Conservation (phyloP, 2,329 filamentous ascomycete species). For the Sporothrix mexicana region DNA sequence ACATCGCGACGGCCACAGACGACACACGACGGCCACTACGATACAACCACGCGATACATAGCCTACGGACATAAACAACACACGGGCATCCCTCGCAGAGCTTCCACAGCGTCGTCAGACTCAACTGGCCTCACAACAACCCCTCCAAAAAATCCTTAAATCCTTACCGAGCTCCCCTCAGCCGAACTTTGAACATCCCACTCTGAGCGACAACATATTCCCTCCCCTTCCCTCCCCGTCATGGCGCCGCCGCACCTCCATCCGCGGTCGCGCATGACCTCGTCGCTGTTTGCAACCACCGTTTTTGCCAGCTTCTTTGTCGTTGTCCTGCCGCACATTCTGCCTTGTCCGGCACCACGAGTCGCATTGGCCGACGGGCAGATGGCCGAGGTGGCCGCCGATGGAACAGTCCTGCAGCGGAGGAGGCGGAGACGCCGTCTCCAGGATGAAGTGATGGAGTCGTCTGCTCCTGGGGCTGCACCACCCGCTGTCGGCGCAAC, state of each 20-base stretch:
- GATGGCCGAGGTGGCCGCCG: constrained; percentile 51
- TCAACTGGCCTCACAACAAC: background rate
- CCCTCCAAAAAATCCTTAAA: background rate
- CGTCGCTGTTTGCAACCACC: constrained; percentile 93
- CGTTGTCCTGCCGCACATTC: constrained; percentile 84
- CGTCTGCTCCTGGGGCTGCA: background rate
- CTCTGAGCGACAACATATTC: background rate
- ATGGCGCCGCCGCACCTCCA: constrained; percentile 92
- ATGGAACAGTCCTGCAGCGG: constrained; percentile 47
- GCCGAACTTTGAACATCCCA: background rate
- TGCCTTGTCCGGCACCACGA: constrained; percentile 87
- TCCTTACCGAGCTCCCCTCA: background rate
- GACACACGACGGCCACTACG: background rate
- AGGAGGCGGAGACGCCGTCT: constrained; percentile 49
- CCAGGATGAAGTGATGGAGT: constrained; percentile 13
- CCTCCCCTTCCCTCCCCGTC: constrained; percentile 36
- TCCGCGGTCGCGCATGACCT: constrained; percentile 90
- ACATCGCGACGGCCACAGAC: background rate
- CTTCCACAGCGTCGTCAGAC: background rate
- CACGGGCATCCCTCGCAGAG: background rate
- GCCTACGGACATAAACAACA: background rate
- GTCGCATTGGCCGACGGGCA: constrained; percentile 75
- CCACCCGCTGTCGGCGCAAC: constrained; percentile 38
- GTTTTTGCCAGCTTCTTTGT: constrained; percentile 89
- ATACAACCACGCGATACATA: background rate